Evolutionary conservation across 139 green algal species (phyloP).

Genomic region (Medakamo hakoo): DNA sequence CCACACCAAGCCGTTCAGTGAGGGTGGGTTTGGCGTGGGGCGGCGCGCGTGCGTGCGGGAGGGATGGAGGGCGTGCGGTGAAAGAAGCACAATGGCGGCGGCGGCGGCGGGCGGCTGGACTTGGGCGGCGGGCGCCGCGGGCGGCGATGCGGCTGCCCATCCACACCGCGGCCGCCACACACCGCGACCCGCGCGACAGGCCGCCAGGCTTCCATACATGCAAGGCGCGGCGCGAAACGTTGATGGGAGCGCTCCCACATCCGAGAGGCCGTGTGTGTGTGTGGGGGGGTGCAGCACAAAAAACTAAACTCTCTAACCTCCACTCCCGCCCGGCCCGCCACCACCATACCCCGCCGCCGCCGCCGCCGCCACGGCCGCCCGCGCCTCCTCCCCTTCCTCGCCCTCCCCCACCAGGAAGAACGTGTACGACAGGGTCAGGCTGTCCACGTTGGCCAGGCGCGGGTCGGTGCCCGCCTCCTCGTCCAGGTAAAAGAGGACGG

Average conservation of each 20-base stretch:
- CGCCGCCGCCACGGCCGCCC: neutral
- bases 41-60: no score
- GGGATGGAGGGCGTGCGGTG: no score
- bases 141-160: no score
- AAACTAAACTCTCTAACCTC: neutral
- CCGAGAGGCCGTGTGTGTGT: no score
- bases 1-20: no score
- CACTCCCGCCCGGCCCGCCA: neutral
- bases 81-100: no score
- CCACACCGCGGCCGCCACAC: neutral
- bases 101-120: no score
- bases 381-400: conserved; percentile 3
- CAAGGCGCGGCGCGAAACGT: neutral
- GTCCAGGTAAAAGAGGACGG: conserved; percentile 99
- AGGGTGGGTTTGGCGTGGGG: no score
- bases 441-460: conserved; percentile 59
- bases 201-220: neutral
- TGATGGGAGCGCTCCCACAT: no score
- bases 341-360: neutral
- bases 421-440: conserved; percentile 86
- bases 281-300: neutral
- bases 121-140: no score
- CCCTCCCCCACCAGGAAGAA: conserved; percentile 73
- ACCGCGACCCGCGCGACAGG: neutral
- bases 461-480: conserved; percentile 81